Evolutionary conservation across 2,329 filamentous ascomycete species (phyloP).

Genomic region (Aspergillus vadensis): DNA sequence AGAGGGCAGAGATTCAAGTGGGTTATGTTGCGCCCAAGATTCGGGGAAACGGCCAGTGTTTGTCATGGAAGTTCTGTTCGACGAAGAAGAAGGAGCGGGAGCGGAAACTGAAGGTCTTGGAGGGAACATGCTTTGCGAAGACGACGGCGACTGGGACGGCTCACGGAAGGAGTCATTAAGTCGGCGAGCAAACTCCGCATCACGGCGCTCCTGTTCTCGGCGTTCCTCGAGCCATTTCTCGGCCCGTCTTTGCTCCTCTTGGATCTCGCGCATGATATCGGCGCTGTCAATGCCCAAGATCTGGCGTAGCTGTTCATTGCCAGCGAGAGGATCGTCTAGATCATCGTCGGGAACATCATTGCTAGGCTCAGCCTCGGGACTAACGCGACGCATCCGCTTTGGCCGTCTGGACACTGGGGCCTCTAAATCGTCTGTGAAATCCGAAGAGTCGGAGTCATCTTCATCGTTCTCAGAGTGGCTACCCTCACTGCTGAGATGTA

Average conservation of each 20-base stretch:
- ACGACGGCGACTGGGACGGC: slow-evolving; percentile 14
- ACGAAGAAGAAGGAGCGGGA: background rate
- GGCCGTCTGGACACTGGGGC: slow-evolving; percentile 14
- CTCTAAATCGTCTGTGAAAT: slow-evolving; percentile 13
- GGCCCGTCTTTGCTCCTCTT: slow-evolving; percentile 34
- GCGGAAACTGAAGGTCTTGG: background rate
- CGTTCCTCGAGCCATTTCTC: slow-evolving; percentile 34
- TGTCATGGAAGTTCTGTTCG: background rate
- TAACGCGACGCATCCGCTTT: slow-evolving; percentile 2
- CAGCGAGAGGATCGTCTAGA: slow-evolving; percentile 1
- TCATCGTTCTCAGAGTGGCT: background rate
- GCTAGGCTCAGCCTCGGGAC: background rate
- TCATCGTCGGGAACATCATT: background rate
- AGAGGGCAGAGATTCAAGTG: background rate
- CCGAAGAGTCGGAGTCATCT: slow-evolving; percentile 6
- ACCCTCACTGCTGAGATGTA: background rate
- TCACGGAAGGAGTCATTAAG: slow-evolving; percentile 35
- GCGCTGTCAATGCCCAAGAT: slow-evolving; percentile 29
- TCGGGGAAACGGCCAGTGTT: background rate
- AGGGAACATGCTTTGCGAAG: background rate
- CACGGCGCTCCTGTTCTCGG: slow-evolving; percentile 38
- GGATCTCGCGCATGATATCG: slow-evolving; percentile 30
- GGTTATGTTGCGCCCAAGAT: background rate
- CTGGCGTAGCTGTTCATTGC: slow-evolving; percentile 22
- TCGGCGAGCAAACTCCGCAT: slow-evolving; percentile 42